phyloP scores from a whole-genome alignment of 1,284 basidiomycete species.

The Boletus mariae region DNA sequence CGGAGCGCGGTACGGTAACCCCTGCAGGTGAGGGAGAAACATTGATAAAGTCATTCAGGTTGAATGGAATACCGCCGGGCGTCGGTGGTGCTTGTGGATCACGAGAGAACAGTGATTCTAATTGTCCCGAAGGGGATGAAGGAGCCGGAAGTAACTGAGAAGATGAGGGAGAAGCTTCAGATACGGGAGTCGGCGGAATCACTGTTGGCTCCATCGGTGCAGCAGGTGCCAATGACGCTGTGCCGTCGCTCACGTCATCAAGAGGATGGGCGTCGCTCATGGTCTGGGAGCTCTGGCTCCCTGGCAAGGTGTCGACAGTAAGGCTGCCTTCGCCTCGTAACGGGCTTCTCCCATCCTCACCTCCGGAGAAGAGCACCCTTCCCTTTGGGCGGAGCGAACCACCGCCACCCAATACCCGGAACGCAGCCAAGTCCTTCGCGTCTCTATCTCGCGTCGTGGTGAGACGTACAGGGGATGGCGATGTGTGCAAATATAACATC shows the following conservation, averaged over 20 bases:
- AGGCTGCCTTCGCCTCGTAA: conserved; percentile 28
- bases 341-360: conserved; percentile 27
- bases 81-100: conserved; percentile 36
- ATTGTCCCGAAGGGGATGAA: conserved; percentile 26
- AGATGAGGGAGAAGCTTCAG: conserved; percentile 22
- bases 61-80: conserved; percentile 46
- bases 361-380: conserved; percentile 59
- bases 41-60: conserved; percentile 69
- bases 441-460: conserved; percentile 45
- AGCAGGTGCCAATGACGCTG: conserved; percentile 23
- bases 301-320: conserved; percentile 23
- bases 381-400: conserved; percentile 55
- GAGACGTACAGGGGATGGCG: conserved; percentile 71
- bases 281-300: conserved; percentile 27
- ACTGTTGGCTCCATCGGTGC: conserved; percentile 32
- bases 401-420: conserved; percentile 47
- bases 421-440: conserved; percentile 50
- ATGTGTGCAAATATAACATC: conserved; percentile 76
- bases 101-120: conserved; percentile 18
- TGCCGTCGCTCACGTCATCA: conserved; percentile 6
- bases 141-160: conserved; percentile 31
- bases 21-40: conserved; percentile 61
- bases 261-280: conserved; percentile 13
- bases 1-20: conserved; percentile 25
- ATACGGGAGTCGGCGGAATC: conserved; percentile 39